Conservation (phyloP, 257 asterid species). For the Buddleja alternifolia region DNA sequence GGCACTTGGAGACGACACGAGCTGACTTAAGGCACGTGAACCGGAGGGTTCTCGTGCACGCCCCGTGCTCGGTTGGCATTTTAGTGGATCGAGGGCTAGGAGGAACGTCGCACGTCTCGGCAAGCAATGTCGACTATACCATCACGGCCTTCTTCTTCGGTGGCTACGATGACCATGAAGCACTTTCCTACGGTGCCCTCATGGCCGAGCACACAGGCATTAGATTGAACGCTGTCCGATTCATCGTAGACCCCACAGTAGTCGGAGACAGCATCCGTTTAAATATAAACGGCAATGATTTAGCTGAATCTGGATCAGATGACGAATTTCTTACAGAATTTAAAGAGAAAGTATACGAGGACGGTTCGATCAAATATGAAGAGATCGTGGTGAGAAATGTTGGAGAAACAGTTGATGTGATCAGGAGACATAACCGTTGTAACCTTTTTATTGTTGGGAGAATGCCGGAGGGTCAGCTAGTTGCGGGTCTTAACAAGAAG, state of each 20-base stretch:
- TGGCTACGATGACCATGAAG: constrained; percentile 61
- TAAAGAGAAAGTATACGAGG: constrained; percentile 23
- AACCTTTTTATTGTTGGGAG: constrained; percentile 48
- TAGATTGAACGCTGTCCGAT: constrained; percentile 36
- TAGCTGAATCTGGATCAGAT: constrained; percentile 25
- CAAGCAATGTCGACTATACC: constrained; percentile 48
- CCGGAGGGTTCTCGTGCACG: constrained; percentile 45
- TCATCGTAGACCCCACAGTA: constrained; percentile 32
- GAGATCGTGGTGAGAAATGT: constrained; percentile 37
- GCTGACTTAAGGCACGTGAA: constrained; percentile 46
- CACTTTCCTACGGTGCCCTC: constrained; percentile 52
- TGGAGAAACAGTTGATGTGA: constrained; percentile 29
- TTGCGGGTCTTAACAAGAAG: constrained; percentile 28
- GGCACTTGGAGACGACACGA: constrained; percentile 54
- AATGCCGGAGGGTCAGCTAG: constrained; percentile 47
- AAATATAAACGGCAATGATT: constrained; percentile 22
- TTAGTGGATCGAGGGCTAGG: constrained; percentile 68
- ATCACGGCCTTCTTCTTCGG: constrained; percentile 55
- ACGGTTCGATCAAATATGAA: constrained; percentile 40
- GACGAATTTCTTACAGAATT: constrained; percentile 36
- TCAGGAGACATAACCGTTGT: constrained; percentile 27
- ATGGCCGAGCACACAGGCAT: constrained; percentile 70
- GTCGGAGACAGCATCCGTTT: constrained; percentile 28
- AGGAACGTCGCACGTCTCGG: constrained; percentile 50
- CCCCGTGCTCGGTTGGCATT: constrained; percentile 58